Evolutionary conservation across 2,329 filamentous ascomycete genomes (phyloP).

Genomic region (Fusarium mexicanum): DNA sequence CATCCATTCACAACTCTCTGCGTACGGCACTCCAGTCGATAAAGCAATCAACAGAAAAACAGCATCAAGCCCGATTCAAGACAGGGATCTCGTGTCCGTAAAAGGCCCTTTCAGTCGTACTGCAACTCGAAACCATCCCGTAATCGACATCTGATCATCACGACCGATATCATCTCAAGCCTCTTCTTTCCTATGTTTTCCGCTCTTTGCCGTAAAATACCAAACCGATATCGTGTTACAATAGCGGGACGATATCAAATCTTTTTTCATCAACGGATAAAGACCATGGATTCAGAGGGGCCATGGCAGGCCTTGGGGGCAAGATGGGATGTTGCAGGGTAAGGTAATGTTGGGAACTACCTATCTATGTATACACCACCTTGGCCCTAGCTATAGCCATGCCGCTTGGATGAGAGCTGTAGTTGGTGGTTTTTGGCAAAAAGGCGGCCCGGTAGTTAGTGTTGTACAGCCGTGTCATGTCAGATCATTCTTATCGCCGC

Average conservation of each 20-base stretch:
- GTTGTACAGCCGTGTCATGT: constrained; percentile 25
- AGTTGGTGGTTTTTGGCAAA: constrained; percentile 6
- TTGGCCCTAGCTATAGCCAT: constrained; percentile 10
- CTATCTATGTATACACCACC: constrained; percentile 9
- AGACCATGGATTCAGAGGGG: constrained; percentile 4
- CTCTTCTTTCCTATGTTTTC: constrained; percentile 38
- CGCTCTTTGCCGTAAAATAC: constrained; percentile 33
- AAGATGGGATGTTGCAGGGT: constrained; percentile 35
- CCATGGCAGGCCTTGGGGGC: constrained; percentile 9
- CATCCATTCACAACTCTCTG: background rate
- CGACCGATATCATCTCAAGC: constrained; percentile 2
- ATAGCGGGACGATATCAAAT: constrained; percentile 21
- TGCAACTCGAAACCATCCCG: background rate
- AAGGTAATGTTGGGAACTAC: constrained; percentile 34
- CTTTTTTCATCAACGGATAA: background rate
- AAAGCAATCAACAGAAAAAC: background rate
- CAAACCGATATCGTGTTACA: constrained; percentile 11
- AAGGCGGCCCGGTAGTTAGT: constrained; percentile 38
- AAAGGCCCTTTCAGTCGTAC: constrained; percentile 26
- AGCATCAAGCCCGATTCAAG: background rate
- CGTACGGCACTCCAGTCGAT: background rate
- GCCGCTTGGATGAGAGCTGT: background rate
- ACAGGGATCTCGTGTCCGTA: constrained; percentile 32
- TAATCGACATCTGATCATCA: background rate
- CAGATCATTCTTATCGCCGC: constrained; percentile 45